phyloP scores from a whole-genome alignment of 2,329 filamentous ascomycete species.

The Tolypocladium guangdongense region DNA sequence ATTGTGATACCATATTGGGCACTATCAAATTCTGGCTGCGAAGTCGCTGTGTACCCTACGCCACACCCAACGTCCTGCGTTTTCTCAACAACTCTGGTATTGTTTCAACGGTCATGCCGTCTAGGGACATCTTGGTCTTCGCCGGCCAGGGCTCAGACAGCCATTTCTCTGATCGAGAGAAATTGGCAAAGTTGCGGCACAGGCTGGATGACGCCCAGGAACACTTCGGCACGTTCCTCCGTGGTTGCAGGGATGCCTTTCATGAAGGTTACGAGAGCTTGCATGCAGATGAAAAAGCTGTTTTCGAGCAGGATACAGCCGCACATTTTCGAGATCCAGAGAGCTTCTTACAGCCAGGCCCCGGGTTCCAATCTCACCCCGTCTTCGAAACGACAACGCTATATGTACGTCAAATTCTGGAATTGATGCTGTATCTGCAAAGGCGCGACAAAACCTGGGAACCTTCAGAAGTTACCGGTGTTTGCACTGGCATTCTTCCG shows the following conservation, averaged over 20 bases:
- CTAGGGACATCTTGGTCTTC: slow-evolving; percentile 1
- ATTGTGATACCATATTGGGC: no score
- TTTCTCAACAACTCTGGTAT: neutral
- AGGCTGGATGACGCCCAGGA: neutral
- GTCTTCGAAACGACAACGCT: slow-evolving; percentile 3
- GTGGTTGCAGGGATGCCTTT: neutral
- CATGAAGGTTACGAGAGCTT: neutral
- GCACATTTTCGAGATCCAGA: neutral
- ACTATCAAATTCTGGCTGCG: no score
- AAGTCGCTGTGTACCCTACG: no score
- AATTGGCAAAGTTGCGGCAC: neutral
- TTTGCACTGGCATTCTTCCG: slow-evolving; percentile 4
- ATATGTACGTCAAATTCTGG: slow-evolving; percentile 2
- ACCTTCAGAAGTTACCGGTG: neutral
- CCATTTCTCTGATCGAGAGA: neutral
- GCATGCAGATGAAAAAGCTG: neutral
- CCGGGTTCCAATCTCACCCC: neutral
- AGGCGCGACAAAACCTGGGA: neutral
- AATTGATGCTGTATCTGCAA: slow-evolving; percentile 1
- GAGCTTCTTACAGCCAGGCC: neutral
- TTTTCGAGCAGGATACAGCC: neutral
- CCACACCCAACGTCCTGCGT: neutral
- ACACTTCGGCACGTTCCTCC: neutral
- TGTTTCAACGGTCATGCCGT: neutral
- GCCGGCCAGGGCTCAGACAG: slow-evolving; percentile 4